Conservation (phyloP, 805 yeast genomes). For the Kodamaea kakaduensis region DNA sequence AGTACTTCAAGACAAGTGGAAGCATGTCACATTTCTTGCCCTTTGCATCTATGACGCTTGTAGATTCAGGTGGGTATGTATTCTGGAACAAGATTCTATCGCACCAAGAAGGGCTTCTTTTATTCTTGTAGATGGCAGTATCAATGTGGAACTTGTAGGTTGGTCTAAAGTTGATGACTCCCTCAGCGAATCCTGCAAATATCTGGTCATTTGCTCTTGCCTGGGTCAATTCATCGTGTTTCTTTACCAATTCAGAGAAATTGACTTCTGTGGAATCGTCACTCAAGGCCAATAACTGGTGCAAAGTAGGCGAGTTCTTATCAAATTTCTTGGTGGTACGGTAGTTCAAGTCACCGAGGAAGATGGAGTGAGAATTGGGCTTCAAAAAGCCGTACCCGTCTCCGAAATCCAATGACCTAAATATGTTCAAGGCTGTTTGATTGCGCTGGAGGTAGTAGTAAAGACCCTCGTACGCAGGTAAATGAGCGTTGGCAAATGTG, state of each 20-base stretch:
- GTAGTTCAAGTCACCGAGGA: conserved; percentile 86
- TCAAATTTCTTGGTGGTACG: conserved; percentile 41
- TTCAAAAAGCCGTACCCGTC: conserved; percentile 53
- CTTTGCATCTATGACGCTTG: neutral
- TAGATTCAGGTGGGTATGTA: conserved; percentile 25
- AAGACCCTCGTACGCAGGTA: conserved; percentile 75
- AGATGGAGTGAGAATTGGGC: conserved; percentile 55
- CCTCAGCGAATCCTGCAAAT: conserved; percentile 64
- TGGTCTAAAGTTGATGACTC: conserved; percentile 64
- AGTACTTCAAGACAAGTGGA: conserved; percentile 40
- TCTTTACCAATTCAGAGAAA: conserved; percentile 21
- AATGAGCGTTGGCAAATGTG: conserved; percentile 68
- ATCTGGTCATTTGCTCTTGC: conserved; percentile 42
- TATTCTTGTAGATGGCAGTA: conserved; percentile 49
- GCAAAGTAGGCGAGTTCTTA: conserved; percentile 14
- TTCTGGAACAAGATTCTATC: conserved; percentile 68
- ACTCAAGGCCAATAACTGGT: conserved; percentile 19
- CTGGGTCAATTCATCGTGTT: conserved; percentile 49
- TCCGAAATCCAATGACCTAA: conserved; percentile 50
- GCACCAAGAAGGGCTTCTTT: conserved; percentile 85
- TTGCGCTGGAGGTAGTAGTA: conserved; percentile 47
- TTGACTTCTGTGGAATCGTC: conserved; percentile 5
- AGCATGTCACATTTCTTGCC: conserved; percentile 4
- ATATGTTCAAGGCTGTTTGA: conserved; percentile 34
- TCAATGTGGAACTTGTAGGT: conserved; percentile 66